These are phyloP conservation scores for Brassica hybrid DNA, from an alignment of 441 rosid species.

Conservation along the genomic window DNA sequence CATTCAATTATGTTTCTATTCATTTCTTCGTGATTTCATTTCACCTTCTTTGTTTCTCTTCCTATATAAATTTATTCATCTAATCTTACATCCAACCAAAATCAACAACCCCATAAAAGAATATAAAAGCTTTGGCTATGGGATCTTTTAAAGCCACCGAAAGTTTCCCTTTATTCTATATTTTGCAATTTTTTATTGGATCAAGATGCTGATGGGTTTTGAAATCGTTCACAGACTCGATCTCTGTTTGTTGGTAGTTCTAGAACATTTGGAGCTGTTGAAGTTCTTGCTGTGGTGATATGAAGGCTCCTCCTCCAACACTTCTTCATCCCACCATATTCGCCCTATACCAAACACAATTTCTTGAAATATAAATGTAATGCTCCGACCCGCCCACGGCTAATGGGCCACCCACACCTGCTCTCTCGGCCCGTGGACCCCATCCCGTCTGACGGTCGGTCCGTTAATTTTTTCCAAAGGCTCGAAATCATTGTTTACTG, in stretches of 20 bases:
- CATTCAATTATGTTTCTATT: background rate
- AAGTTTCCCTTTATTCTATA: no score
- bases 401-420: no score
- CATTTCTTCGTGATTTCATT: background rate
- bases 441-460: no score
- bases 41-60: background rate
- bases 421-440: no score
- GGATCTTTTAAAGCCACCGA: background rate
- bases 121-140: background rate
- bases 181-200: no score
- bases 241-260: background rate
- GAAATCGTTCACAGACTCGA: background rate
- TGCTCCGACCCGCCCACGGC: no score
- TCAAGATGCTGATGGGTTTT: background rate
- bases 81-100: background rate
- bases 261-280: background rate
- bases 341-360: no score
- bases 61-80: background rate
- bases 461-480: no score
- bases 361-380: no score
- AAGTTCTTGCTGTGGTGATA: background rate
- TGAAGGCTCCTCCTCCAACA: background rate
- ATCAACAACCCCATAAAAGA: background rate
- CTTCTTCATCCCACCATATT: no score
- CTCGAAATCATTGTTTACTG: no score